phyloP scores from a whole-genome alignment of 495 filamentous ascomycete species.

The Penicillium dipodomyicola region DNA sequence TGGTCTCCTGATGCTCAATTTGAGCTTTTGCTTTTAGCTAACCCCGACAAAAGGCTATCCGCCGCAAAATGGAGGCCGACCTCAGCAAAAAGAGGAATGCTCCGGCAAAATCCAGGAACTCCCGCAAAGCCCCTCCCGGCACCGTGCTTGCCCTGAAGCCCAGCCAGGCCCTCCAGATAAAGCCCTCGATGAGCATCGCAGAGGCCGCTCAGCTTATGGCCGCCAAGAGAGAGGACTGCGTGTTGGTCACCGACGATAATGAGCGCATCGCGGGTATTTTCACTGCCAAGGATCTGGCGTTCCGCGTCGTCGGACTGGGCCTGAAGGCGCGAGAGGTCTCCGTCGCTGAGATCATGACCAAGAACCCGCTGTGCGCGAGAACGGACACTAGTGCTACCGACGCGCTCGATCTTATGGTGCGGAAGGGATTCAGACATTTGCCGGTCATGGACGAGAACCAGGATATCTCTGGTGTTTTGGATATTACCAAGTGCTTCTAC shows the following conservation, averaged over 20 bases:
- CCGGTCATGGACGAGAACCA: conserved; percentile 99
- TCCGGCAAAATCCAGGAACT: conserved; percentile 70
- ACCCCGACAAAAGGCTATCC: conserved; percentile 69
- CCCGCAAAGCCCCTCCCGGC: conserved; percentile 90
- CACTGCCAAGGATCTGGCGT: conserved; percentile 97
- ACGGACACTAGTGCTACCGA: conserved; percentile 98
- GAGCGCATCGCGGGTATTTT: conserved; percentile 98
- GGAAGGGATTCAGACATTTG: conserved; percentile 95
- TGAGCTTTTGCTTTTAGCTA: conserved; percentile 1
- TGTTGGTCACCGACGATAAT: conserved; percentile 98
- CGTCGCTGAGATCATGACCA: conserved; percentile 99
- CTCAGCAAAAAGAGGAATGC: conserved; percentile 94
- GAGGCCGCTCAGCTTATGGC: conserved; percentile 99
- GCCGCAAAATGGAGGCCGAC: conserved; percentile 92
- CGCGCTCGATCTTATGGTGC: conserved; percentile 94
- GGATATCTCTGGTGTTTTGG: conserved; percentile 95
- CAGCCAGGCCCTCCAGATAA: conserved; percentile 95
- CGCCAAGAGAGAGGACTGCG: conserved; percentile 96
- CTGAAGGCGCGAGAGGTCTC: conserved; percentile 85
- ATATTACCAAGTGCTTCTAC: conserved; percentile 99
- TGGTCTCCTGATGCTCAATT: not conserved
- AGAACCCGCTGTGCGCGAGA: conserved; percentile 94
- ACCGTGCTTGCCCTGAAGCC: conserved; percentile 94
- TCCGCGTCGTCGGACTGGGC: conserved; percentile 92
- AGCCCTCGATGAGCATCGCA: conserved; percentile 88